Base-by-base conservation (phyloP, 495 filamentous ascomycete species). In the Talaromyces adpressus region DNA sequence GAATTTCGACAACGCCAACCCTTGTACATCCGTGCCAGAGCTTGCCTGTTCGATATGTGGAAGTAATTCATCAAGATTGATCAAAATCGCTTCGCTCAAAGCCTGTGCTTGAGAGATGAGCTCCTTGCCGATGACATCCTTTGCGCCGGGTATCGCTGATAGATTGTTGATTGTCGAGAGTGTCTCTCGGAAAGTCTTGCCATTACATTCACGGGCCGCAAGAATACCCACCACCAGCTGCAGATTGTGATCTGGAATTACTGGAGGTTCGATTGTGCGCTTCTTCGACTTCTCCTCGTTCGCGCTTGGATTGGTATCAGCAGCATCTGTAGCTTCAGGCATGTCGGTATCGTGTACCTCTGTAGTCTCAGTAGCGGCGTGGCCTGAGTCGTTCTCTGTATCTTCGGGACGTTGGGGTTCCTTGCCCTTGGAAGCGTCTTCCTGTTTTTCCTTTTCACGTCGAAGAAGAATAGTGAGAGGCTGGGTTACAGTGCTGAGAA, bases 91-190 rank as follows among this genome's bases (percentile, higher is more conserved):
- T 69, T 91, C 84, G 61, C 90, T 95, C 12, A 99, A 80, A 54
- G 81, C 79, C 69, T 93, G 89, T 60, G 94, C 92, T 73, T 96
- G 92, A 11, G 82, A 78, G 64, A 97, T 88, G 39, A 99, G 83
- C 75, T 97, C 95, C 57, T 88, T 85, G 29, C 93, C 93, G 73
- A 99, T 98, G 8, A 94, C 81, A 65, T 89, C 87, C 69, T 93
- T 92, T 16, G 95, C 93, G 27, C 88, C 91, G 23, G 93, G 92
- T 63, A 99, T 91, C 53, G 89, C 87, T 39, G 94, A 97, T 34
- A 99, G 86, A 69, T 98, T 97, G 77, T 96, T 97, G 80, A 99
- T 98, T 8, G 94, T 93, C 18, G 95, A 93, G 53, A 98, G 83
- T 0, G 95, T 97, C 69, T 98, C 93, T 68, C 91, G 88, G 82